Evolutionary conservation across 768 basidiomycete species (phyloP).

Genomic region (Kwoniella dendrophila): DNA sequence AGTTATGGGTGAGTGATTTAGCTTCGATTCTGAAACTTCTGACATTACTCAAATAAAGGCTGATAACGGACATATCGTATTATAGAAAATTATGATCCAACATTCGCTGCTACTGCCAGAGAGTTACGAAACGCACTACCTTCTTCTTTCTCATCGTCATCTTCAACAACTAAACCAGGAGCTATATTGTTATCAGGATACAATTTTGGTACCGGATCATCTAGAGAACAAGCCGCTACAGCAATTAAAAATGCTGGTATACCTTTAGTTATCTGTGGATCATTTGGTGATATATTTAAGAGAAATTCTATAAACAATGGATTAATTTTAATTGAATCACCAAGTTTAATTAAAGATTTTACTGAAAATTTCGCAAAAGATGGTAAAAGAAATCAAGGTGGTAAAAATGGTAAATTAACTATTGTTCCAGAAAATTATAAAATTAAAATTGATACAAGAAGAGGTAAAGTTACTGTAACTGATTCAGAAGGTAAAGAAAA

Average conservation of each 20-base stretch:
- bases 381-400: conserved; percentile 75
- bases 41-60: background rate
- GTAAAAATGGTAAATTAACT: conserved; percentile 78
- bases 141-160: conserved; percentile 34
- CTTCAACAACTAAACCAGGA: conserved; percentile 61
- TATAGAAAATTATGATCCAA: conserved; percentile 88
- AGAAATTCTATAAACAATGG: conserved; percentile 99
- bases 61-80: background rate
- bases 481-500: conserved; percentile 59
- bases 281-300: conserved; percentile 99
- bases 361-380: conserved; percentile 73
- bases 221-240: conserved; percentile 96
- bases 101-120: conserved; percentile 73
- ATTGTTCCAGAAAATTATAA: conserved; percentile 68
- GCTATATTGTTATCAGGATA: conserved; percentile 86
- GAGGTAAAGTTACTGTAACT: conserved; percentile 68
- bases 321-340: conserved; percentile 89
- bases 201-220: conserved; percentile 98
- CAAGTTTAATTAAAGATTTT: conserved; percentile 81
- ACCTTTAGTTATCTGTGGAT: conserved; percentile 92
- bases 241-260: conserved; percentile 92
- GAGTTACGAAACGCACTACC: conserved; percentile 50
- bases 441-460: conserved; percentile 68
- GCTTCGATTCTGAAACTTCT: conserved; percentile 12
- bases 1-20: conserved; percentile 67